phyloP scores from a whole-genome alignment of 805 yeast genomes.

The Starmerella stigmatis region DNA sequence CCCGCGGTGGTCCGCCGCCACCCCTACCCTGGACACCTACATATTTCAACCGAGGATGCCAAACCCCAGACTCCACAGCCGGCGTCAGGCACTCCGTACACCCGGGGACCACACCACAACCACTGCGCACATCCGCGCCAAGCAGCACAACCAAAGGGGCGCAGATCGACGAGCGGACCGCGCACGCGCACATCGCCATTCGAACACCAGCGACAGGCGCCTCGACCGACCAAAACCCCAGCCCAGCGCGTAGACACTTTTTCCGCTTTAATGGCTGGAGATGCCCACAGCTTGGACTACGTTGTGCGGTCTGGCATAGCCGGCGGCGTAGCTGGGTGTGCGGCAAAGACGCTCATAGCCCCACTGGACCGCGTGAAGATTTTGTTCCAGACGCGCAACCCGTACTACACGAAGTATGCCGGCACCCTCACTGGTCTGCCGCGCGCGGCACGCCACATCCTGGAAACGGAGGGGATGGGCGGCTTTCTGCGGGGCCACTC shows the following conservation, averaged over 20 bases:
- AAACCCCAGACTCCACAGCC: not conserved
- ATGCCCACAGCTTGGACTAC: slow-evolving; percentile 67
- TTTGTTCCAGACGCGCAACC: slow-evolving; percentile 87
- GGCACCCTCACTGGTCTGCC: slow-evolving; percentile 72
- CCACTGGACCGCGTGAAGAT: slow-evolving; percentile 93
- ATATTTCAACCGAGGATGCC: slow-evolving; percentile 1
- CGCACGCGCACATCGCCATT: not conserved
- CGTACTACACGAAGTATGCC: slow-evolving; percentile 68
- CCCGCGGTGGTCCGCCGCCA: too few relatives aligned
- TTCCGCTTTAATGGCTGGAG: slow-evolving; percentile 22
- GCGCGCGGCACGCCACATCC: slow-evolving; percentile 60
- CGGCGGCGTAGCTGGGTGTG: slow-evolving; percentile 91
- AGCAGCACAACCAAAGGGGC: too few relatives aligned
- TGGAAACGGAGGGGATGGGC: slow-evolving; percentile 52
- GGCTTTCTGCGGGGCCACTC: slow-evolving; percentile 95
- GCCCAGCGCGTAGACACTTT: not conserved
- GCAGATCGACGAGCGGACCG: too few relatives aligned
- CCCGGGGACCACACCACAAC: too few relatives aligned
- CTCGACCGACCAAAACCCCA: not conserved
- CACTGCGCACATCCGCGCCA: not conserved
- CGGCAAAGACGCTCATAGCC: slow-evolving; percentile 92
- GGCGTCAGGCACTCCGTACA: too few relatives aligned
- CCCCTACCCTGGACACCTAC: not conserved
- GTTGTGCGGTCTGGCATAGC: slow-evolving; percentile 77
- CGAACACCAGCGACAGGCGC: too few relatives aligned